These are phyloP conservation scores for Fusarium sp. DNA, from an alignment of 2,329 filamentous ascomycete species.

Conservation along the genomic window DNA sequence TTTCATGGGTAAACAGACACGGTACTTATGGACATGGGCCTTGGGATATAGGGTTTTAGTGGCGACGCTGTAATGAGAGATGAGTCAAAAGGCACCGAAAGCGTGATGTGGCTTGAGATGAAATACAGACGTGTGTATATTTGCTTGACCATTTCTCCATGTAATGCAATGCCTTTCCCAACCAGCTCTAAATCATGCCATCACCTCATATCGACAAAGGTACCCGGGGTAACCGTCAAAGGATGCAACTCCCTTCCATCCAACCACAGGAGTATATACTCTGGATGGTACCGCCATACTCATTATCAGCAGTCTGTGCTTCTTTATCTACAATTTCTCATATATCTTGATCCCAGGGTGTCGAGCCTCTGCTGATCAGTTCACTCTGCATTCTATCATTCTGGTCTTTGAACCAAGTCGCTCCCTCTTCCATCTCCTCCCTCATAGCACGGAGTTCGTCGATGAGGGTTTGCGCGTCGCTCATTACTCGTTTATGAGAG, in stretches of 20 bases:
- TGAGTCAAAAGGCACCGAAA: not conserved
- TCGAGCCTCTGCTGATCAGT: slow-evolving; percentile 45
- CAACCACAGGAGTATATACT: slow-evolving; percentile 41
- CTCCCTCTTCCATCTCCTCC: slow-evolving; percentile 57
- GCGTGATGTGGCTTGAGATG: slow-evolving; percentile 1
- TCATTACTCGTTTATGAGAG: slow-evolving; percentile 53
- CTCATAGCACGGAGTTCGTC: slow-evolving; percentile 54
- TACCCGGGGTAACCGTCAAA: slow-evolving; percentile 26
- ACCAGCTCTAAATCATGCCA: slow-evolving; percentile 21
- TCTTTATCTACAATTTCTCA: slow-evolving; percentile 29
- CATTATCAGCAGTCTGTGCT: not conserved
- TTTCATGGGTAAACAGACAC: not conserved
- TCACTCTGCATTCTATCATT: slow-evolving; percentile 54
- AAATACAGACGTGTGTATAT: slow-evolving; percentile 20
- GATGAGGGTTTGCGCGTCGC: slow-evolving; percentile 52
- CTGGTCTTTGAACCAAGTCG: slow-evolving; percentile 58
- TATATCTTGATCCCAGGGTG: slow-evolving; percentile 48
- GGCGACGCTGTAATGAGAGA: not conserved
- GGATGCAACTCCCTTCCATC: slow-evolving; percentile 25
- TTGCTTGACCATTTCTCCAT: slow-evolving; percentile 16
- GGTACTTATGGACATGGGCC: not conserved
- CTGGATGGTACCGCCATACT: not conserved
- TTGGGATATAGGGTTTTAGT: not conserved
- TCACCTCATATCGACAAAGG: slow-evolving; percentile 11
- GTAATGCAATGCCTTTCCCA: slow-evolving; percentile 11